Percentiles rank a stretch among this genome's conserved stretches.
Evolutionary conservation across 73 alveolate genomes (phyloP).

Genomic region (Tetrahymena borealis): DNA sequence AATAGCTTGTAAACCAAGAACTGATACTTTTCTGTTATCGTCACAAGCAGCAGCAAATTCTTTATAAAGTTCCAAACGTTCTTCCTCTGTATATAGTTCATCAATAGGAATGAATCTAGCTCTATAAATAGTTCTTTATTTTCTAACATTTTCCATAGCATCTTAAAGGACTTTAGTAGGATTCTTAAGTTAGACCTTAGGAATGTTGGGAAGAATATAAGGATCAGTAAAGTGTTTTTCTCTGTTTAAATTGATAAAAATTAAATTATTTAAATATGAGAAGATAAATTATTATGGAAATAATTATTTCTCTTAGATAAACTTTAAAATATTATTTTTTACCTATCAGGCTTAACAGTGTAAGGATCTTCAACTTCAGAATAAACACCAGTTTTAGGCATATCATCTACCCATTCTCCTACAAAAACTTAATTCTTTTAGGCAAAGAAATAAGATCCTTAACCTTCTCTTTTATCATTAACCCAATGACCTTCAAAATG

Average conservation of each 20-base stretch:
- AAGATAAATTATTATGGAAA: too few species aligned
- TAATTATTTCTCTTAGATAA: background rate
- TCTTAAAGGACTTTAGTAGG: constrained; percentile 70
- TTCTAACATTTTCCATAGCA: constrained; percentile 69
- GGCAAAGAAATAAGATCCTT: constrained; percentile 74
- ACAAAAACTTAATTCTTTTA: constrained; percentile 72
- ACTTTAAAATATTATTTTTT: background rate
- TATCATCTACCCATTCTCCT: constrained; percentile 92
- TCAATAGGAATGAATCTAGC: constrained; percentile 36
- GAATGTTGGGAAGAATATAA: constrained; percentile 66
- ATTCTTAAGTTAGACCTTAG: constrained; percentile 55
- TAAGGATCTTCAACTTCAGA: constrained; percentile 81
- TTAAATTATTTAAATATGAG: background rate
- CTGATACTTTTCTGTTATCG: constrained; percentile 14
- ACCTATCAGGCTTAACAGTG: constrained; percentile 51
- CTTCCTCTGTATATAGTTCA: constrained; percentile 18
- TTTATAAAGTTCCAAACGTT: constrained; percentile 15
- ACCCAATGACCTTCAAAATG: constrained; percentile 90
- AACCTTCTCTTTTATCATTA: constrained; percentile 83
- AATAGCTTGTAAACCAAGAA: constrained; percentile 14
- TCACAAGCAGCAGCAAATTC: constrained; percentile 31
- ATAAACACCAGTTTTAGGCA: constrained; percentile 85
- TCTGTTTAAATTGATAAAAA: background rate
- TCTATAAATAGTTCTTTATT: constrained; percentile 50
- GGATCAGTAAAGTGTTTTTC: constrained; percentile 75